Percentiles rank a stretch among this genome's conserved stretches.
Evolutionary conservation across 2,329 filamentous ascomycete species (phyloP).

Genomic region (Podosphaera aphanis): DNA sequence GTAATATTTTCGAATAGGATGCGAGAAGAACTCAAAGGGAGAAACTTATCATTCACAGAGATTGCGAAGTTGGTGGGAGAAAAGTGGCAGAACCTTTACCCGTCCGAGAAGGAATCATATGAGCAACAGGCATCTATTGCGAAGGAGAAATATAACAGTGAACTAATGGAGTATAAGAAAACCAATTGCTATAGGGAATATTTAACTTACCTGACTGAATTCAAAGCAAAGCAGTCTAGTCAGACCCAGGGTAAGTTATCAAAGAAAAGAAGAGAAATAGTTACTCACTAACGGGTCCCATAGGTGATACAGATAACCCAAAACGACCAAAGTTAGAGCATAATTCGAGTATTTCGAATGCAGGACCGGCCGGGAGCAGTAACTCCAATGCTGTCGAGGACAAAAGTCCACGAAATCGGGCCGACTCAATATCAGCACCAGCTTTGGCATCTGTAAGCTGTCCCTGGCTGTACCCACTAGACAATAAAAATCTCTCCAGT

Average conservation of each 20-base stretch:
- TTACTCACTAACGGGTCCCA: constrained; percentile 1
- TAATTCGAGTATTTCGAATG: constrained; percentile 10
- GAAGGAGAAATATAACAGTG: constrained; percentile 56
- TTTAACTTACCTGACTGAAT: constrained; percentile 48
- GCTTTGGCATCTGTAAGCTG: background rate
- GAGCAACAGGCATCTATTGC: constrained; percentile 48
- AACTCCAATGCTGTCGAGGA: background rate
- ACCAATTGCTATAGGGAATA: constrained; percentile 47
- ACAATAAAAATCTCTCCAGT: background rate
- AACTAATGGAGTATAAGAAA: constrained; percentile 55
- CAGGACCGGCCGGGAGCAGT: constrained; percentile 9
- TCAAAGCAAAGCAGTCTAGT: constrained; percentile 47
- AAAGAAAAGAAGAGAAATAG: background rate
- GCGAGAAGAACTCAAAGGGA: constrained; percentile 52
- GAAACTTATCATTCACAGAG: constrained; percentile 58
- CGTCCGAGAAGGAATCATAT: constrained; percentile 44
- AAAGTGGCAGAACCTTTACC: constrained; percentile 51
- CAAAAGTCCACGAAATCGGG: background rate
- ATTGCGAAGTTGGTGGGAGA: constrained; percentile 67
- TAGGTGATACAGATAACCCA: constrained; percentile 9
- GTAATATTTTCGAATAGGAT: constrained; percentile 72
- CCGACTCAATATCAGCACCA: background rate
- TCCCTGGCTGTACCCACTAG: background rate
- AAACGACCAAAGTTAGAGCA: constrained; percentile 16
- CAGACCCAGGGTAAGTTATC: constrained; percentile 26